Evolutionary conservation across 148 eudicot species (phyloP).

Genomic region (Selenicereus undatus): DNA sequence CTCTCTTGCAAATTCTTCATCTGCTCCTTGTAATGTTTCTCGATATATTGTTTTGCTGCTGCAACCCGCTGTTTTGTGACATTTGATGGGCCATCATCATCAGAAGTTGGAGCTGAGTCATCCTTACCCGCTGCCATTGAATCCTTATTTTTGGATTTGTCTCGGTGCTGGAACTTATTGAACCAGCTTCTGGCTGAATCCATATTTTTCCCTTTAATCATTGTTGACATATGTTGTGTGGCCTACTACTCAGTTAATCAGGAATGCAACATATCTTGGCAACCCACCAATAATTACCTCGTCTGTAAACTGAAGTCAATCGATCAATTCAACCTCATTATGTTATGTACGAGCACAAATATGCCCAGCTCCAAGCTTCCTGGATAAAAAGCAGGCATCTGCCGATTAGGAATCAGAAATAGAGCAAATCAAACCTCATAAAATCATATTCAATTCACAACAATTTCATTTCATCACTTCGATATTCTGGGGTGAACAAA

Average conservation of each 20-base stretch:
- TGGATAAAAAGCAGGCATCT: not conserved
- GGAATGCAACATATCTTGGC: not conserved
- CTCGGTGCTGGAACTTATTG: conserved; percentile 81
- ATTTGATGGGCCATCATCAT: conserved; percentile 71
- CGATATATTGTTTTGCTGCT: conserved; percentile 96
- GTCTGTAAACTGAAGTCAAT: conserved; percentile 17
- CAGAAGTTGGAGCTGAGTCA: conserved; percentile 44
- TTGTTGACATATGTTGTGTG: conserved; percentile 11
- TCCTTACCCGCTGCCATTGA: conserved; percentile 45
- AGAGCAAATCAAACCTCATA: too few relatives aligned
- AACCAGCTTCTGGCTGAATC: conserved; percentile 97
- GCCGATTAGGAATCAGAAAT: too few relatives aligned
- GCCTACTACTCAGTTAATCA: conserved; percentile 12
- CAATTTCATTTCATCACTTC: not conserved
- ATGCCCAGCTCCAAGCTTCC: conserved; percentile 8
- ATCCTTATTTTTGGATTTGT: conserved; percentile 72
- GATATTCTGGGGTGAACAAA: not conserved
- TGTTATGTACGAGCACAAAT: not conserved
- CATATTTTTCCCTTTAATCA: conserved; percentile 39
- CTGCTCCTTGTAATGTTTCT: conserved; percentile 99
- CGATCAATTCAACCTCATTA: conserved; percentile 25
- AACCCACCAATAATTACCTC: conserved; percentile 30
- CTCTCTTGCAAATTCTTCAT: conserved; percentile 95
- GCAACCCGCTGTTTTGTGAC: conserved; percentile 86
- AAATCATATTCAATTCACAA: not conserved